phyloP scores from a whole-genome alignment of 768 basidiomycete genomes.

The Pleurotus eryngii region DNA sequence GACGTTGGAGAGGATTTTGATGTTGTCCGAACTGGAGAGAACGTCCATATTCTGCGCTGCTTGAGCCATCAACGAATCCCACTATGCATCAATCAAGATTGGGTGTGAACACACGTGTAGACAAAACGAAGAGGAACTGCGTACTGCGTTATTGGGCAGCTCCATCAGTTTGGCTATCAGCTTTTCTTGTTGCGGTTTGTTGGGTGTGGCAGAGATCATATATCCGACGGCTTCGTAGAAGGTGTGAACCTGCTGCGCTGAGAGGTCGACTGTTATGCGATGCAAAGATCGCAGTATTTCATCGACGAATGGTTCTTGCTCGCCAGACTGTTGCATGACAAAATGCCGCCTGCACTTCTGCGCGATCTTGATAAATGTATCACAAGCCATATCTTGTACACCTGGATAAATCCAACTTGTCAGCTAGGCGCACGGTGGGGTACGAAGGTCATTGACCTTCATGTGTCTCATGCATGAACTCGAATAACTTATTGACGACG shows the following conservation, averaged over 20 bases:
- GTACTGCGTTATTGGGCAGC: slow-evolving; percentile 90
- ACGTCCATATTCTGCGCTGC: slow-evolving; percentile 92
- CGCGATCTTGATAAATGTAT: slow-evolving; percentile 99
- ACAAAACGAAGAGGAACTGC: slow-evolving; percentile 21
- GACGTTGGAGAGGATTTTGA: slow-evolving; percentile 95
- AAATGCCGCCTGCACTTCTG: slow-evolving; percentile 98
- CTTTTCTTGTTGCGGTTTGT: slow-evolving; percentile 95
- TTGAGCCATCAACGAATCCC: slow-evolving; percentile 97
- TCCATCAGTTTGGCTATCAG: slow-evolving; percentile 96
- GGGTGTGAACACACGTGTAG: neutral
- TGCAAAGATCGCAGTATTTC: slow-evolving; percentile 92
- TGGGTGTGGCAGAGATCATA: slow-evolving; percentile 99
- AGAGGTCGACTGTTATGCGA: slow-evolving; percentile 90
- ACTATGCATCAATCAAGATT: slow-evolving; percentile 43
- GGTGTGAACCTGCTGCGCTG: slow-evolving; percentile 95
- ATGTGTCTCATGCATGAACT: slow-evolving; percentile 99
- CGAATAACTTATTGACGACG: slow-evolving; percentile 98
- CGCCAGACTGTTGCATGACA: slow-evolving; percentile 97
- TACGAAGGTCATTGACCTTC: slow-evolving; percentile 58
- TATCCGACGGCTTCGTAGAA: slow-evolving; percentile 99
- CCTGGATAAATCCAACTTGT: slow-evolving; percentile 42
- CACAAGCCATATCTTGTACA: slow-evolving; percentile 99
- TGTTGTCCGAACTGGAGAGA: slow-evolving; percentile 84
- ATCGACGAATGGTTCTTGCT: slow-evolving; percentile 96
- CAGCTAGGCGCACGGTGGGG: neutral